Conservation (phyloP, 2,329 filamentous ascomycete species). For the Aspergillus fructus region DNA sequence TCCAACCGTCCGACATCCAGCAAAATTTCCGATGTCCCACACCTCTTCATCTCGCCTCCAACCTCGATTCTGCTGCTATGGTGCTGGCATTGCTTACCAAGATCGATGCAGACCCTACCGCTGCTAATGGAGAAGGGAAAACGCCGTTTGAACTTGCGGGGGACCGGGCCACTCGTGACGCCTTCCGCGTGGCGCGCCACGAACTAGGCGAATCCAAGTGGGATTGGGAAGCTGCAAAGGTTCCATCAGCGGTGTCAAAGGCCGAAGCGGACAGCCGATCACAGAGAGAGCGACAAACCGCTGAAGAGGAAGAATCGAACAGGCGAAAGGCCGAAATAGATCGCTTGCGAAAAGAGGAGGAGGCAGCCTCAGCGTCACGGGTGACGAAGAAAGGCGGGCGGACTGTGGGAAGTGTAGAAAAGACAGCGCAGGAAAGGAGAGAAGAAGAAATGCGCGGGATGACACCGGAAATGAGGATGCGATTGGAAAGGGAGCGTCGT, state of each 20-base stretch:
- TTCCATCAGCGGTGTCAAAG: constrained; percentile 70
- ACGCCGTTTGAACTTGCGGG: constrained; percentile 84
- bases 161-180: constrained; percentile 80
- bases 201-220: constrained; percentile 75
- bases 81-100: constrained; percentile 74
- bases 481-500: constrained; percentile 81
- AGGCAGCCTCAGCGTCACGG: constrained; percentile 38
- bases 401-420: constrained; percentile 60
- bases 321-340: constrained; percentile 74
- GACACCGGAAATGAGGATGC: constrained; percentile 82
- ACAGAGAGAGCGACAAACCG: constrained; percentile 68
- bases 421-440: constrained; percentile 75
- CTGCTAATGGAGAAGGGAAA: constrained; percentile 72
- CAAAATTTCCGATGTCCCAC: constrained; percentile 79
- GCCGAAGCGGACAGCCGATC: constrained; percentile 69
- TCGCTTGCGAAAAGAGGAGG: constrained; percentile 65
- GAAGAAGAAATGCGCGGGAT: constrained; percentile 82
- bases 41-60: constrained; percentile 80
- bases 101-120: constrained; percentile 70
- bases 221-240: constrained; percentile 74
- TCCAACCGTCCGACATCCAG: constrained; percentile 65
- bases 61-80: constrained; percentile 75
- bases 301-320: constrained; percentile 66
- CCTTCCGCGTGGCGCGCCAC: constrained; percentile 82
- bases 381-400: constrained; percentile 55